Conservation (phyloP, 495 filamentous ascomycete genomes). For the Tuber indicum region DNA sequence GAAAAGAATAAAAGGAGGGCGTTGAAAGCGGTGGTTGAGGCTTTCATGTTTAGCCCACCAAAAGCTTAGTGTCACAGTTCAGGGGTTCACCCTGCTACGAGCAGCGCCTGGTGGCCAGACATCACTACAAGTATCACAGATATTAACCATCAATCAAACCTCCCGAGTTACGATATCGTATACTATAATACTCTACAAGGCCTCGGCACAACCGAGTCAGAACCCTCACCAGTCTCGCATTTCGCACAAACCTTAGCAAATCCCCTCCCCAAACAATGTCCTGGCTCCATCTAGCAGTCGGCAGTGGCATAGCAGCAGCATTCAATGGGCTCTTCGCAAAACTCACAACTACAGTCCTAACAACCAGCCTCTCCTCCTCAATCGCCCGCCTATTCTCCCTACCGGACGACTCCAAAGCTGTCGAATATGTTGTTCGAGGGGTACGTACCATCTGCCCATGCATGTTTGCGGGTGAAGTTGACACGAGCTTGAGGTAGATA, state of each 20-base stretch:
- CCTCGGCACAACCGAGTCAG: neutral
- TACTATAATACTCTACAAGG: neutral
- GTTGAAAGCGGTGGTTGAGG: slow-evolving; percentile 2
- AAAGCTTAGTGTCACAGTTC: neutral
- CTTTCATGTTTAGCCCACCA: neutral
- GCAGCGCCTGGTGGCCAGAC: neutral
- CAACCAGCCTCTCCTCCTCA: slow-evolving; percentile 58
- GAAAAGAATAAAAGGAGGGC: neutral
- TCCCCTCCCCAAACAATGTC: neutral
- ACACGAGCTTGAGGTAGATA: slow-evolving; percentile 48
- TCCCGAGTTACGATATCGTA: neutral
- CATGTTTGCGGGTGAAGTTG: neutral
- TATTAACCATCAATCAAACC: neutral
- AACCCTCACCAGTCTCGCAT: neutral
- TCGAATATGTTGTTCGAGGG: slow-evolving; percentile 62
- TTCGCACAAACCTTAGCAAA: neutral
- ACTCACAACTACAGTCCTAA: slow-evolving; percentile 80
- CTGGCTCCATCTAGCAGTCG: slow-evolving; percentile 78
- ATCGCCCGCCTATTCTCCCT: slow-evolving; percentile 60
- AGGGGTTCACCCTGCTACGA: neutral
- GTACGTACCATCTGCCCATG: slow-evolving; percentile 47
- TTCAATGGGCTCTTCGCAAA: slow-evolving; percentile 96
- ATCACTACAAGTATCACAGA: neutral
- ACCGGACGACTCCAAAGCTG: slow-evolving; percentile 47
- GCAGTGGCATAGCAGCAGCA: slow-evolving; percentile 83